These are phyloP conservation scores for Monosporozyma siamensis DNA, from an alignment of 805 yeast species.

Conservation along the genomic window DNA sequence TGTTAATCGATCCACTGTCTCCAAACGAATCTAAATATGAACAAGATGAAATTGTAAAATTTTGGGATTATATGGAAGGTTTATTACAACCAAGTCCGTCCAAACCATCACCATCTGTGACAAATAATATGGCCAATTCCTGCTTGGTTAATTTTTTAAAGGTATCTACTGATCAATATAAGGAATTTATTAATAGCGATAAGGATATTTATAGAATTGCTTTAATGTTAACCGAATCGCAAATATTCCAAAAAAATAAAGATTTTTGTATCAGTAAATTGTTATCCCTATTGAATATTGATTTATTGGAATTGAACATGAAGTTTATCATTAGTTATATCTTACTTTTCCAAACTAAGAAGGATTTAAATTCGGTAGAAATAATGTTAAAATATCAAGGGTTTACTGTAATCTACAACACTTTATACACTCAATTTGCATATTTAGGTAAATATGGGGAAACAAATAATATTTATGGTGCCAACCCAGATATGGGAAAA, in stretches of 20 bases:
- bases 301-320: slow-evolving; percentile 29
- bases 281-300: slow-evolving; percentile 36
- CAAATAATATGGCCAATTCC: slow-evolving; percentile 16
- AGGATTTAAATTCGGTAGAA: slow-evolving; percentile 35
- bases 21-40: slow-evolving; percentile 10
- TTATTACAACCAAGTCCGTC: slow-evolving; percentile 9
- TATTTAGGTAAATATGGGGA: slow-evolving; percentile 26
- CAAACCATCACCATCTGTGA: no score
- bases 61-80: slow-evolving; percentile 25
- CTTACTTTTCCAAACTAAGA: slow-evolving; percentile 37
- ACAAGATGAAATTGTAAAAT: slow-evolving; percentile 14
- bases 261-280: slow-evolving; percentile 43
- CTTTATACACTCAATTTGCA: slow-evolving; percentile 32
- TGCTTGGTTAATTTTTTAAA: slow-evolving; percentile 24
- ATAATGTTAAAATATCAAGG: slow-evolving; percentile 46
- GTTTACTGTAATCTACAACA: slow-evolving; percentile 36
- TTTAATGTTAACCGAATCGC: slow-evolving; percentile 27
- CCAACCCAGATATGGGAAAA: slow-evolving; percentile 3
- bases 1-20: slow-evolving; percentile 21
- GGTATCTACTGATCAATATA: slow-evolving; percentile 21
- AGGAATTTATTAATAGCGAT: slow-evolving; percentile 20
- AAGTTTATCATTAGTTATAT: slow-evolving; percentile 37
- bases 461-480: slow-evolving; percentile 9
- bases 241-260: slow-evolving; percentile 30
- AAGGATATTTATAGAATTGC: slow-evolving; percentile 32